Evolutionary conservation across 352 stramenopile genomes (phyloP), one percentile per base, ranked within the genome.

Genomic region (Globisporangium barbulae): DNA sequence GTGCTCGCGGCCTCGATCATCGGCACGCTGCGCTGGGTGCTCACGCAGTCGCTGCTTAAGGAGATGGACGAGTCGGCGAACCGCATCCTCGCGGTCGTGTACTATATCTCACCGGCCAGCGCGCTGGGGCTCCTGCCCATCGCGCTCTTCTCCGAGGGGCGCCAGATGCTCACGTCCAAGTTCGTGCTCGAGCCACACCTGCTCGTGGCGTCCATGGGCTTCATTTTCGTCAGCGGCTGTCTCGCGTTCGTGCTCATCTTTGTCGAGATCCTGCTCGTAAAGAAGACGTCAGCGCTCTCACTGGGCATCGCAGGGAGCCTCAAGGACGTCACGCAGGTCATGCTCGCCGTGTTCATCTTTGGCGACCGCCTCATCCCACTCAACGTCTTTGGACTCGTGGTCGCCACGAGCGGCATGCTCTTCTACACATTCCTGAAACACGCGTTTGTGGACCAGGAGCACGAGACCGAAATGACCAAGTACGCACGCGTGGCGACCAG

Each of bases 31-130:
- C 67, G 83, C 42, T 96, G 87, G 87, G 83, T 90, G 5, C 69
- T 96, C 35, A 93, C 87, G n/a, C 87, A 96, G 71, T 91, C 82
- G 47, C 65, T 96, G 39, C 67, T 94, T 55, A 76, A 83, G 30
- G 68, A 74, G 5, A 88, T 93, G 74, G 76, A 86, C 22, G 71
- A 81, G 37, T 72, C 68, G 15, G 68, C 70, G 1, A 85, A 89
- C 62, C 84, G 82, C 31, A 87, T 91, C 44, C 72, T 96, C 31
- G 74, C 85, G 0, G 83, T 92, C n/a, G 83, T 94, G 21, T 91
- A 91, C 70, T 88, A 90, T 68, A 91, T 93, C 44, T 90, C 85
- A 5, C 85, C 88, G 0, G 79, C 83, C 5, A 90, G 83, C 50
- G 85, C 86, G 4, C 21, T 93, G 7, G 75, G 83, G 1, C 63